Evolutionary conservation across 2,329 filamentous ascomycete species (phyloP), one percentile per base, ranked within the genome.

Genomic region (Aspergillus clavatus): DNA sequence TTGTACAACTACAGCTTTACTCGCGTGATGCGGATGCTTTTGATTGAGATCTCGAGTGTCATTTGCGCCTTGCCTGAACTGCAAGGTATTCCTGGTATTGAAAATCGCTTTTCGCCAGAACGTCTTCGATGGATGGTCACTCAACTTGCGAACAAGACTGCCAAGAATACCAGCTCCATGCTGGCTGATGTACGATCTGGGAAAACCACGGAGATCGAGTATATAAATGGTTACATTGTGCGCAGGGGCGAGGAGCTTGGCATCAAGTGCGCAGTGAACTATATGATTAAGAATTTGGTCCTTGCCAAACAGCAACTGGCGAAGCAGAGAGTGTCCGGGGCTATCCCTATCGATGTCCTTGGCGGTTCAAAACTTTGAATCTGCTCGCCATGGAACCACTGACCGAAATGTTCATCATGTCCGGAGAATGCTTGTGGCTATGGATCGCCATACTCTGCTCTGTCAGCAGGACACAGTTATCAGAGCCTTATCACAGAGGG

Each of bases 191-290:
- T 90, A 10, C 70, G 79, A 8, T 64, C 68, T 1, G 84, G 86
- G 1, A 70, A 71, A 49, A 69, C 74, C 46, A 89, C 87, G 0
- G 89, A 95, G 58, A 79, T 96, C 31, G 81, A 90, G 37, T 95
- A 84, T 59, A 79, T 91, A 55, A 96, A 94, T 63, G 91, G 90
- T 0, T 98, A 91, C 70, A 85, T 98, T 48, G 76, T 94, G 24
- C 76, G 73, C 40, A 78, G 84, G 31, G 93, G 86, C 0, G 76
- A 80, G 56, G 79, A 87, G 61, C 58, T 90, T 48, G 87, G 87
- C 1, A 72, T 95, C n/a, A 73, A 79, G 40, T 83, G 83, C 57
- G 79, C 81, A 8, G 73, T 84, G 50, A 93, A 95, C 61, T 82
- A 83, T 56, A 78, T 87, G 73, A 72, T 94, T 33, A 72, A 85